Evolutionary conservation across 2,329 filamentous ascomycete genomes (phyloP).

Genomic region (Hypoxylon sp.): DNA sequence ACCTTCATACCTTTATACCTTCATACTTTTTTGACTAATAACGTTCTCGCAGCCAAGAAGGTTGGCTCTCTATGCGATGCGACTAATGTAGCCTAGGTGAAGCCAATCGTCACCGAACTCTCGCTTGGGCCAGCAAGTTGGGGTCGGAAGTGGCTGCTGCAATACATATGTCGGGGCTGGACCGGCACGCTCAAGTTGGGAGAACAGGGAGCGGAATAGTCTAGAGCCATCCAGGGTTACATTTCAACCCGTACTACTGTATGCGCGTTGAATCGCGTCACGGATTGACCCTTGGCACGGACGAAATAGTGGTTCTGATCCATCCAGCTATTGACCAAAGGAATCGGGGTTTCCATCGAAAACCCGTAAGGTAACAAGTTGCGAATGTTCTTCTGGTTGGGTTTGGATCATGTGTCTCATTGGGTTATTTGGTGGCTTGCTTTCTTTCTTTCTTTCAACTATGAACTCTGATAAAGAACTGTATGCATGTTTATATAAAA

Average conservation of each 20-base stretch:
- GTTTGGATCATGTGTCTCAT: too few relatives aligned
- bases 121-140: slow-evolving; percentile 18
- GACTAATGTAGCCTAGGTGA: slow-evolving; percentile 31
- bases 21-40: too few relatives aligned
- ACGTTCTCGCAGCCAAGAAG: too few relatives aligned
- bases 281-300: slow-evolving; percentile 33
- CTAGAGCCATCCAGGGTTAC: slow-evolving; percentile 33
- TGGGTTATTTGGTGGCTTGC: too few relatives aligned
- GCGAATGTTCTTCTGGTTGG: slow-evolving; percentile 5
- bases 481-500: slow-evolving; percentile 16
- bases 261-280: slow-evolving; percentile 34
- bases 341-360: slow-evolving; percentile 19
- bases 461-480: too few relatives aligned
- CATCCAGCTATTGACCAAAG: slow-evolving; percentile 9
- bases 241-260: slow-evolving; percentile 33
- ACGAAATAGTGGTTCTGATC: slow-evolving; percentile 22
- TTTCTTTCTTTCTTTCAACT: too few relatives aligned
- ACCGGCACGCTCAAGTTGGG: slow-evolving; percentile 12
- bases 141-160: not conserved
- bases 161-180: slow-evolving; percentile 21
- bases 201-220: slow-evolving; percentile 20
- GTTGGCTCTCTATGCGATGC: slow-evolving; percentile 3
- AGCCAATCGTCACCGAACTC: slow-evolving; percentile 27
- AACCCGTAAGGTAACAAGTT: slow-evolving; percentile 4
- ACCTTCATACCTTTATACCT: too few relatives aligned